Evolutionary conservation across 2,329 filamentous ascomycete species (phyloP), one percentile per base, ranked within the genome.

Genomic region (Sclerotinia trifoliorum): DNA sequence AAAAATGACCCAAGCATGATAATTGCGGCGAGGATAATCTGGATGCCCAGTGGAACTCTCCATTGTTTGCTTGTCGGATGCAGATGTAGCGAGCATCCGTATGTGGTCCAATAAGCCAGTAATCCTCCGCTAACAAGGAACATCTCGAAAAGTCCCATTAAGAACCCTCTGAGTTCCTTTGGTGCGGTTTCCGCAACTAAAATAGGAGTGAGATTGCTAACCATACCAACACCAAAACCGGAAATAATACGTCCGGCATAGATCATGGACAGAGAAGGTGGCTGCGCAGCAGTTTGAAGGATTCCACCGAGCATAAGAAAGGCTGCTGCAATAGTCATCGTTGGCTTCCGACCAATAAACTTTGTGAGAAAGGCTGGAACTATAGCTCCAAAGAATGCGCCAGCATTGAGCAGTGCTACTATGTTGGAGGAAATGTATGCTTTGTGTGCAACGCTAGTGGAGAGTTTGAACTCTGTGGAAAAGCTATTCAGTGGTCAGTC

Each of bases 181-280:
- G 83, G 83, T 0, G 80, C 83, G 70, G 92, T 26, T 89, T 87
- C 0, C 89, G 90, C 0, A 71, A 82, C 70, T 48, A 70, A 70
- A n/a, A 69, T 64, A 15, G 70, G 70, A 32, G 67, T 68, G 78
- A 78, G 82, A 81, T 75, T 80, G 3, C 79, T 80, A 11, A 79
- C 78, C 63, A 79, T 76, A 13, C 80, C 80, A 6, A 81, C 76
- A 42, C 80, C 73, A 68, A 80, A 70, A 1, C 65, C 68, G 60
- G 70, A 52, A 21, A 70, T 42, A 8, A 69, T 62, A 39, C 71
- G 69, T n/a, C 71, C 70, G 8, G 57, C 68, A 60, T 70, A 71
- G 13, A 71, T 70, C 70, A 71, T 71, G 6, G 69, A 49, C 2
- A 71, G 55, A 42, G 49, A 26, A 10, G 67, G 66, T 52, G 71